Evolutionary conservation across 169 alveolate genomes (phyloP).

Genomic region (Babesia divergens): DNA sequence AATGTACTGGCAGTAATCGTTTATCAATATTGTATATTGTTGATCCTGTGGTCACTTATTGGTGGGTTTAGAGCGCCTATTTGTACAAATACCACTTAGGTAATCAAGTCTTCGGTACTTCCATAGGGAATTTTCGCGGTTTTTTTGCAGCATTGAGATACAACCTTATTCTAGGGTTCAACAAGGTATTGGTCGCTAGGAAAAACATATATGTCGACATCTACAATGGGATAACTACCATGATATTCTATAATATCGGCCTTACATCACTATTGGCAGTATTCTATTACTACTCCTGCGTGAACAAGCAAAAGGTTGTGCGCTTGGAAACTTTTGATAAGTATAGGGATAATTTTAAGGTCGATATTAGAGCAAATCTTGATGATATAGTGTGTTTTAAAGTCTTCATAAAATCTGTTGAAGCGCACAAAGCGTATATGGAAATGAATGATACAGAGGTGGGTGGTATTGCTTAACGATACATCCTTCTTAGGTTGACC

Average conservation of each 20-base stretch:
- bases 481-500: conserved; percentile 6
- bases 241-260: conserved; percentile 32
- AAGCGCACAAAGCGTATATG: conserved; percentile 16
- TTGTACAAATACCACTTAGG: background rate
- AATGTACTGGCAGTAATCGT: background rate
- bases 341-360: conserved; percentile 22
- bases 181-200: background rate
- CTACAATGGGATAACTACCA: conserved; percentile 4
- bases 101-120: background rate
- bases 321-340: background rate
- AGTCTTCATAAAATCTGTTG: conserved; percentile 30
- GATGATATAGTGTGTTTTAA: conserved; percentile 43
- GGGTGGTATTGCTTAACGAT: background rate
- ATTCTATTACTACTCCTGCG: conserved; percentile 13
- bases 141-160: conserved; percentile 13
- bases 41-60: conserved; percentile 19
- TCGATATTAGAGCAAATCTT: conserved; percentile 27
- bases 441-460: background rate
- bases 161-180: conserved; percentile 16
- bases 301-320: background rate
- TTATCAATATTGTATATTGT: conserved; percentile 12
- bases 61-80: conserved; percentile 9
- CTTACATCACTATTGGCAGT: conserved; percentile 28
- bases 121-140: background rate
- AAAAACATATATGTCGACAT: background rate